Percentiles rank a stretch among this genome's conserved stretches.
phyloP scores from a whole-genome alignment of 2,329 filamentous ascomycete species.

The Cytospora schulzeri region DNA sequence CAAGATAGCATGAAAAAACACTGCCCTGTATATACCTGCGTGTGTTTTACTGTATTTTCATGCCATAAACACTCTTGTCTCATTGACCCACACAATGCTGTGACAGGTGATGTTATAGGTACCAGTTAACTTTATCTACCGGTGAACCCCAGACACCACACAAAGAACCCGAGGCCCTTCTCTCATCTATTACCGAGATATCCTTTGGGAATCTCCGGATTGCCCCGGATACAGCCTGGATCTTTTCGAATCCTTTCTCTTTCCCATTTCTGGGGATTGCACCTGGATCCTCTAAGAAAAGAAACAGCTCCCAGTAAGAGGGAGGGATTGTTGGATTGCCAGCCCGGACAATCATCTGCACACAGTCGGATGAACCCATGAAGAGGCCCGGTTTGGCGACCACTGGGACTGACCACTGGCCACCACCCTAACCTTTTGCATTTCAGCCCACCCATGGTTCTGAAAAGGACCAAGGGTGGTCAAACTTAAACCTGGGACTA shows the following conservation, averaged over 20 bases:
- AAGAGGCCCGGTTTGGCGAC: slow-evolving; percentile 19
- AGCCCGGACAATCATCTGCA: slow-evolving; percentile 3
- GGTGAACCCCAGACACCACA: neutral
- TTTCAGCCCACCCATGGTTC: slow-evolving; percentile 26
- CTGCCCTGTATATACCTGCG: neutral
- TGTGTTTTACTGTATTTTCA: neutral
- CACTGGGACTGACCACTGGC: neutral
- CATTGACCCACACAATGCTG: neutral
- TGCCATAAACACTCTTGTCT: neutral
- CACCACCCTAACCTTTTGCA: neutral
- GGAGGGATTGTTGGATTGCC: slow-evolving; percentile 14
- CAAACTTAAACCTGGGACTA: neutral
- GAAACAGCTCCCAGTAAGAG: neutral
- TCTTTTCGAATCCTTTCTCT: neutral
- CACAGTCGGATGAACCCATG: slow-evolving; percentile 14
- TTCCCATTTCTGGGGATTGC: neutral
- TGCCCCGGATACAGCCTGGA: neutral
- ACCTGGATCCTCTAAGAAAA: slow-evolving; percentile 5
- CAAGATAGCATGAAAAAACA: neutral
- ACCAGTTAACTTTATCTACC: neutral
- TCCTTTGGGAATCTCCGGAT: neutral
- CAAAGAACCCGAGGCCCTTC: neutral
- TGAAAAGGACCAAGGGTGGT: slow-evolving; percentile 28
- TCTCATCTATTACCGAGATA: neutral
- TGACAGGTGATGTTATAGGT: neutral